Base-by-base conservation (phyloP, 2,329 filamentous ascomycete species). In the Paecilomyces sp. region DNA sequence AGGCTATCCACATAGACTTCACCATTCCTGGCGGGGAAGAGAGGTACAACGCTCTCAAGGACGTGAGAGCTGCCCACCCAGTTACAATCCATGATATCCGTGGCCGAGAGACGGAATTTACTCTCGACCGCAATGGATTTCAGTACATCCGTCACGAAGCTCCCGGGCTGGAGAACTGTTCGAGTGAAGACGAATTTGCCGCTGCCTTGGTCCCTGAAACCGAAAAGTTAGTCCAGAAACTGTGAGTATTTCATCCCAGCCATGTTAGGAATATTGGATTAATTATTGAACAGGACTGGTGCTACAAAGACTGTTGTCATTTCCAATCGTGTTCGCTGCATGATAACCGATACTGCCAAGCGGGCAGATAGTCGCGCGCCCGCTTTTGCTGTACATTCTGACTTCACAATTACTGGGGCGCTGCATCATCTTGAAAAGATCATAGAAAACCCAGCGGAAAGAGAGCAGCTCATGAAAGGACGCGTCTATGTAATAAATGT, bases 301-400 rank as follows among this genome's bases (percentile, higher is more conserved):
- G 83, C 79, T 15, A 73, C 80, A 1, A 79, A 80, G 24, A 71
- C 86, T 64, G 80, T 83, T 75, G 84, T 87, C 68, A 88, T 87
- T 67, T 83, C 86, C 72, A 84, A 87, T 72, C 86, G 83, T 5
- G 83, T 88, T 65, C 80, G 80, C n/a, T 78, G 80, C 54, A 68
- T 70, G 33, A 64, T 68, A 3, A 65, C 61, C 36, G 75, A 78
- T 53, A 62, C 62, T 13, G 61, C 60, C 54, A 36, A 60, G 30
- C 55, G 63, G n/a, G 61, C 61, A 8, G 57, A 63, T 53, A 62
- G 62, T 30, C 58, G 64, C 50, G 60, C 62, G 3, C 62, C 66
- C 7, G 62, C 65, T 22, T 61, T 66, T 58, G 62, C 57, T 18
- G 61, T 63, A n/a, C 65, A 68, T 59, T 66, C 64, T 31, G 64